Base-by-base conservation (phyloP, 345 rosid species). In the Cardiospermum halicacabum region DNA sequence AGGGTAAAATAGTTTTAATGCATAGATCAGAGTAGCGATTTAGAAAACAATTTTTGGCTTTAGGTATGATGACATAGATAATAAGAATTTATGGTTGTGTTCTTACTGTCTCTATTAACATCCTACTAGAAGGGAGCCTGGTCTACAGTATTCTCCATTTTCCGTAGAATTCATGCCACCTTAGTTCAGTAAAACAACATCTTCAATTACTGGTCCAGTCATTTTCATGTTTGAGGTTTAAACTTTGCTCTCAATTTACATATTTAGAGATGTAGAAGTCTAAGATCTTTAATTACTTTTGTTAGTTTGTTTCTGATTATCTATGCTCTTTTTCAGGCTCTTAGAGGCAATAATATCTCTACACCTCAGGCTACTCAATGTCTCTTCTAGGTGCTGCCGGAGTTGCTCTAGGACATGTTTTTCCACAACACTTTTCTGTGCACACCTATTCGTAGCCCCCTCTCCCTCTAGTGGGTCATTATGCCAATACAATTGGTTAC, bases 381-480 rank as follows among this genome's bases (percentile, higher is more conserved):
- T 74, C 77, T 16, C 74, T 74, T 65, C 80, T 91, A 6, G 81
- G 83, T 69, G 85, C n/a, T n/a, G n/a, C 77, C 34, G 80, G 64
- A 19, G 84, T 81, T 40, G 88, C 99, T 53, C 80, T 87, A 0
- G 97, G 96, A 64, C 91, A 92, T 21, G 70, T 85, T 64, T 82
- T 83, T 70, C 95, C 91, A 0, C 99, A 91, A 65, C 99, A 89
- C 75, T 84, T 94, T 70, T 80, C 95, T 32, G 77, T 91, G 87
- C 99, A 88, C 71, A 87, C 95, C 18, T 94, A 91, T 80, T 78
- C 96, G 9, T 97, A 94, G 60, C 97, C 89, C 67, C 73, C 88
- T 16, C 82, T 91, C 74, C 92, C 96, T 18, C 57, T 93, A n/a
- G n/a, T n/a, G 82, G 88, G 92, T 31, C 96, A 80, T 64, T 91